A percentile compares a stretch with the other conserved stretches of the same genome.
phyloP scores from a whole-genome alignment of 208 protist genomes.

The Leishmania guyanensis region DNA sequence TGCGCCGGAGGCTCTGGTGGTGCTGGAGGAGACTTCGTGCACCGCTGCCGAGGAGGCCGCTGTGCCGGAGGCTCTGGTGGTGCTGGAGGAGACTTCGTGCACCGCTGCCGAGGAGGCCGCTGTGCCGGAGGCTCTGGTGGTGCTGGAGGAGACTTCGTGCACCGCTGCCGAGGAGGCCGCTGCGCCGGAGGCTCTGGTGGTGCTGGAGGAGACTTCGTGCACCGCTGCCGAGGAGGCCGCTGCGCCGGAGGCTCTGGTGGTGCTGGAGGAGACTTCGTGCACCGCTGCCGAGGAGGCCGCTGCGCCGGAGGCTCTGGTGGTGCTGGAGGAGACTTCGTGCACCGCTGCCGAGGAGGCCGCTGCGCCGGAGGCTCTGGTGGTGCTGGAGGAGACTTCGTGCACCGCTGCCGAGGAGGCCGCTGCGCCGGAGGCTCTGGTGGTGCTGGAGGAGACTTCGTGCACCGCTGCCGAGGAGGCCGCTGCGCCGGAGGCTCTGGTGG shows the following conservation, averaged over 20 bases:
- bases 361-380: background rate
- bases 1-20: too few species aligned
- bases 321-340: too few species aligned
- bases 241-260: background rate
- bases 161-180: background rate
- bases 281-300: too few species aligned
- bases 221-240: background rate
- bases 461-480: background rate
- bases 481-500: too few species aligned
- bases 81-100: too few species aligned
- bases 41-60: too few species aligned
- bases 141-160: background rate
- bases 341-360: too few species aligned
- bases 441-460: background rate
- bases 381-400: background rate
- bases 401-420: background rate
- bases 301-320: too few species aligned
- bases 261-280: background rate
- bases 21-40: too few species aligned
- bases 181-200: background rate
- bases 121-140: background rate
- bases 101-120: too few species aligned
- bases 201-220: background rate
- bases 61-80: too few species aligned
- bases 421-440: background rate